Evolutionary conservation across 177 flowering plant genomes (phyloP), one percentile per base, ranked within the genome.

Genomic region (Vitis hybrid): DNA sequence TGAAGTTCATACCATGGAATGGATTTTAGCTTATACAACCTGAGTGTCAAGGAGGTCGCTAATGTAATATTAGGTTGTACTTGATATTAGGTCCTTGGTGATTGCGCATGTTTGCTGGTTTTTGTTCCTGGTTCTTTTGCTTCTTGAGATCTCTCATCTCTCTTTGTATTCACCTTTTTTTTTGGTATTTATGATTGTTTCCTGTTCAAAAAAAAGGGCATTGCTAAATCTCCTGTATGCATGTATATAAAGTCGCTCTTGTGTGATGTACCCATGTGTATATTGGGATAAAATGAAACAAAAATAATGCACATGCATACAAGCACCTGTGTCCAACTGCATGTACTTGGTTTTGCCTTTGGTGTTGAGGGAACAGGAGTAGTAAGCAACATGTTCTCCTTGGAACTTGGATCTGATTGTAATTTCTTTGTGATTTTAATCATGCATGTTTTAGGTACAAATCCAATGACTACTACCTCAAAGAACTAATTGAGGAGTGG

Each of bases 401-500:
- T 54, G 48, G 6, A 18, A 18, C 3, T 10, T 57, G 20, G 18
- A 57, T 57, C 9, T 31, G 31, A 31, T 26, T 26, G n/a, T 22
- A 18, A 59, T 39, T 6, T 52, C 0, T 54, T 53, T 11, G 14
- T 64, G 48, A 26, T 26, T 15, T 39, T 11, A 55, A 34, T 19
- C 54, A 52, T 45, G 60, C 10, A 10, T 65, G 58, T 69, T 80
- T 72, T 83, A 94, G 98, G 78, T 94, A 85, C 78, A 90, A 82
- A 61, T 71, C 97, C 68, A 89, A 92, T 82, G 97, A 94, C 81
- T 75, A 82, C 74, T 91, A 79, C 81, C 97, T 94, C 49, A 86
- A 90, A 80, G 83, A 84, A 79, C 79, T 94, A 64, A 82, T 92
- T 29, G 98, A 87, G 78, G 97, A 91, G 74, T 94, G 97, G 98